Evolutionary conservation across 2,329 filamentous ascomycete species (phyloP), one percentile per base, ranked within the genome.

Genomic region (Penicillium aurantiogriseum): DNA sequence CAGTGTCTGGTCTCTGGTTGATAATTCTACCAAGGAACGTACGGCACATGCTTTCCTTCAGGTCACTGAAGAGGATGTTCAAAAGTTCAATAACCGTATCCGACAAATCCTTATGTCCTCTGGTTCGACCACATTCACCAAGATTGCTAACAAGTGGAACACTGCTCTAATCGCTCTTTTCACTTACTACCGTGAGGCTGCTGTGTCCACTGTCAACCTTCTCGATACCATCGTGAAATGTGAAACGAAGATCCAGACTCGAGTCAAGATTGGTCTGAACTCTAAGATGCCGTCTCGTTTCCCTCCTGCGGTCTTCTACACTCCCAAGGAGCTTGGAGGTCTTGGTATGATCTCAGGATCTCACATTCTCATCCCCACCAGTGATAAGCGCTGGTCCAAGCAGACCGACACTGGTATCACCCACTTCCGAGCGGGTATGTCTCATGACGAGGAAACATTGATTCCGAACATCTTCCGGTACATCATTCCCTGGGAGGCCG

Each of bases 91-190:
- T 78, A 99, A 99, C 75, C 88, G 95, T 42, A 99, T 99, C 70
- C 87, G 94, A 58, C 94, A 99, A 71, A 99, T 99, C 72, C 83
- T 99, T 56, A 99, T 99, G 94, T 97, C 93, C 11, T 97, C 94
- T 57, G 95, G 94, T n/a, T 96, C 91, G 5, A 99, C 94, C 0
- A 99, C 94, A 0, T 99, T 99, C 78, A 99, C 94, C 45, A 99
- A 99, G 83, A 99, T 99, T 70, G 94, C 95, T 46, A 99, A 99
- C 79, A 99, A 99, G 79, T 99, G 95, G 94, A 99, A 99, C 77
- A 99, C 94, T 0, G 94, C 91, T 1, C 77, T 99, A 65, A 99
- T 99, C 69, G 92, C 94, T 0, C 84, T 99, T 27, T 99, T 99
- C 78, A 97, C 94, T 0, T 99, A 99, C 77, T 99, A 99, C 73